Conservation (phyloP, 495 filamentous ascomycete species). For the Cryomyces antarcticus region DNA sequence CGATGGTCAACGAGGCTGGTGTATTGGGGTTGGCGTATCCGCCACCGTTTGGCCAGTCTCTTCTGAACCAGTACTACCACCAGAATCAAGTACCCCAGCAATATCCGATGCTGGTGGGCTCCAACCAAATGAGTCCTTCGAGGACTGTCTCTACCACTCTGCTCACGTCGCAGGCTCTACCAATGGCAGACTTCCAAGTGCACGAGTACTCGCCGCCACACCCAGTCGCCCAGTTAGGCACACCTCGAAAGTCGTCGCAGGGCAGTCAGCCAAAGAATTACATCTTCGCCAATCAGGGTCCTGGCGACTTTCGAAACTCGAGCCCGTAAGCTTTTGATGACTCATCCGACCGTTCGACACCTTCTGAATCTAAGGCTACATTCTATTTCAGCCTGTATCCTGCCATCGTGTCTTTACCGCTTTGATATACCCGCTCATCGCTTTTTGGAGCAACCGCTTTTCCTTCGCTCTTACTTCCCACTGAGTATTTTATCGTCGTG, state of each 20-base stretch:
- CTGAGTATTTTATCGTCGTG: too few relatives aligned
- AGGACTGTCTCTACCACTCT: not conserved
- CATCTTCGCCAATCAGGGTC: constrained; percentile 7
- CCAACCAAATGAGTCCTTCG: not conserved
- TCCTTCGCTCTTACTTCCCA: too few relatives aligned
- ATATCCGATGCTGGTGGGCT: not conserved
- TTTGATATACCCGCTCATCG: too few relatives aligned
- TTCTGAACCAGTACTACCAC: not conserved
- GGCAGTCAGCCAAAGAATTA: constrained; percentile 8
- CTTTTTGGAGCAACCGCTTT: too few relatives aligned
- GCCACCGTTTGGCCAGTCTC: not conserved
- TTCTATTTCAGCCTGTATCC: too few relatives aligned
- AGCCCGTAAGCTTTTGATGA: too few relatives aligned
- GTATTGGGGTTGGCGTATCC: constrained; percentile 3
- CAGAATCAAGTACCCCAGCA: constrained; percentile 2
- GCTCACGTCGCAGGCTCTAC: not conserved
- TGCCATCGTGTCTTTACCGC: too few relatives aligned
- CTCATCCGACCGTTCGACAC: too few relatives aligned
- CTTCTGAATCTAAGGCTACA: too few relatives aligned
- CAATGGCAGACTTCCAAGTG: not conserved
- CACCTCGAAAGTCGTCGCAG: constrained; percentile 1
- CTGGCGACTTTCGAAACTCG: not conserved
- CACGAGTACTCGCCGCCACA: constrained; percentile 12
- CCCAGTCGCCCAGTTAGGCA: constrained; percentile 1
- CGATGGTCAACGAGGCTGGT: constrained; percentile 5